Evolutionary conservation across 768 basidiomycete species (phyloP).

Genomic region (Rhodotorula taiwanensis): DNA sequence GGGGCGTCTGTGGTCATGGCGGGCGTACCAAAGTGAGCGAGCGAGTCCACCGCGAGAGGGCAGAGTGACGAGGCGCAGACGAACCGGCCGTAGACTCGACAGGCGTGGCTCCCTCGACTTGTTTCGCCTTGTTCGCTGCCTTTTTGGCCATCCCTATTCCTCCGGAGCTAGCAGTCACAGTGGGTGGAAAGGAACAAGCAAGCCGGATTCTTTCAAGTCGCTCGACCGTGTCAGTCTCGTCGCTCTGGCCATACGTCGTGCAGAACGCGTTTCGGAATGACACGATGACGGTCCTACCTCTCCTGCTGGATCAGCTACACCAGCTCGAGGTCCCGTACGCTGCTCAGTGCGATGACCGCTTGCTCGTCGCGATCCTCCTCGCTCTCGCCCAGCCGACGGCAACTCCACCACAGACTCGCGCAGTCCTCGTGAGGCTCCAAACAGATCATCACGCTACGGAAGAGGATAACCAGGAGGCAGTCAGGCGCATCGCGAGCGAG

Average conservation of each 20-base stretch:
- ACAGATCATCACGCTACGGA: not conserved
- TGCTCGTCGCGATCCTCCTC: not conserved
- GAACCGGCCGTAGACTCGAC: not conserved
- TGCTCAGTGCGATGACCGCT: not conserved
- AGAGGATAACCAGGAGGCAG: not conserved
- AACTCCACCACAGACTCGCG: no score
- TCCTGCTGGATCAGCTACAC: not conserved
- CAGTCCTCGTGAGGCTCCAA: no score
- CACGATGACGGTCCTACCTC: not conserved
- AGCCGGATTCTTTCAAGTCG: no score
- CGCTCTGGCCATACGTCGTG: no score
- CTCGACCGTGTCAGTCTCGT: no score
- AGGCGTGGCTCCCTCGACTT: not conserved
- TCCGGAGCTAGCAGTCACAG: no score
- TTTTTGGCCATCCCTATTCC: constrained; percentile 2
- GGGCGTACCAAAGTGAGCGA: no score
- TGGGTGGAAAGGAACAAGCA: no score
- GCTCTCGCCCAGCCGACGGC: not conserved
- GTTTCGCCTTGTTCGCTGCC: not conserved
- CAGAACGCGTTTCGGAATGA: no score
- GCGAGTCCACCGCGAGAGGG: not conserved
- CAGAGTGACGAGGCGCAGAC: not conserved
- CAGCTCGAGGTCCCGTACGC: not conserved
- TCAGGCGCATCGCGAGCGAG: not conserved
- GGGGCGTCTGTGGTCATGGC: no score